Conservation (phyloP, 1,139 yeast species). For the Sugiyamaella castrensis region DNA sequence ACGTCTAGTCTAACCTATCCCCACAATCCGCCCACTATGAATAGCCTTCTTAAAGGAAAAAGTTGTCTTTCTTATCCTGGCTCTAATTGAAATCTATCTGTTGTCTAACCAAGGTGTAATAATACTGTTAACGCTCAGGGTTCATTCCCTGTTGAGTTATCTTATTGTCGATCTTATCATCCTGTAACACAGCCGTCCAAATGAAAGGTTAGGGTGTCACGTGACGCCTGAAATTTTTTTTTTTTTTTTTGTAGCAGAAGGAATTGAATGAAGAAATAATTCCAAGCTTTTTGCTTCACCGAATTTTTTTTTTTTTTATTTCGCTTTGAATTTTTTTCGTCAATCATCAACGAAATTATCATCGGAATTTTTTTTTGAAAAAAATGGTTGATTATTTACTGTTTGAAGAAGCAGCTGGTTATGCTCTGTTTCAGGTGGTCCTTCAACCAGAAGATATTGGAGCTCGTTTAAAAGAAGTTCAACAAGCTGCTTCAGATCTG, state of each 20-base stretch:
- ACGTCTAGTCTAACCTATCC: no score
- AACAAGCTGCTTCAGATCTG: constrained; percentile 83
- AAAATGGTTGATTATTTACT: constrained; percentile 78
- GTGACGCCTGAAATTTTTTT: constrained; percentile 13
- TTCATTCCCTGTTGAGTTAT: no score
- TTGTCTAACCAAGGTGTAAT: no score
- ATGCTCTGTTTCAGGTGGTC: constrained; percentile 91
- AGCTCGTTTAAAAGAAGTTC: constrained; percentile 88
- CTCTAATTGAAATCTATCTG: no score
- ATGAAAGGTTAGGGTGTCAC: background rate
- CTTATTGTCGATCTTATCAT: no score
- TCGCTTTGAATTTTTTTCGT: background rate
- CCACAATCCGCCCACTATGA: no score
- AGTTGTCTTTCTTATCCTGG: no score
- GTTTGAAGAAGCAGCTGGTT: constrained; percentile 98
- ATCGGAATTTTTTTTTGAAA: background rate
- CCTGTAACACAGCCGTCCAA: background rate
- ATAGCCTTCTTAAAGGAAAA: no score
- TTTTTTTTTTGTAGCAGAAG: background rate
- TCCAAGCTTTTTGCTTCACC: no score
- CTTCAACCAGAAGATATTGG: constrained; percentile 95
- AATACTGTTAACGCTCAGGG: no score
- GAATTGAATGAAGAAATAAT: no score
- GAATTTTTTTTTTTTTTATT: no score
- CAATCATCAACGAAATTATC: background rate